Evolutionary conservation across 176 grass and related monocot species (phyloP).

Genomic region (Tillandsia fasciculata): DNA sequence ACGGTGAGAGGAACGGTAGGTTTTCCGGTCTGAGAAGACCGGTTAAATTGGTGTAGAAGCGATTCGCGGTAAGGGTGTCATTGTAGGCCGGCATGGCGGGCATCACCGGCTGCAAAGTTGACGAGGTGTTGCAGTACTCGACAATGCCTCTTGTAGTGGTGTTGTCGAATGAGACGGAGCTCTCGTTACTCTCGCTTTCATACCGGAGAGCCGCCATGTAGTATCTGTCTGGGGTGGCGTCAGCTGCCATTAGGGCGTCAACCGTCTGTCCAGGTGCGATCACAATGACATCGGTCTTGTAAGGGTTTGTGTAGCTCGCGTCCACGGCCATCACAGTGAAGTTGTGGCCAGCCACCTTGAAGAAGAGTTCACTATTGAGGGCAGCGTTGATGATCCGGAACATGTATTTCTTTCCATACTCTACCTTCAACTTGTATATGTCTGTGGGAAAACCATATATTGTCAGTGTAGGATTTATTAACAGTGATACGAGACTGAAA

Average conservation of each 20-base stretch:
- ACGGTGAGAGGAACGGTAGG: slow-evolving; percentile 36
- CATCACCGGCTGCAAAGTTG: background rate
- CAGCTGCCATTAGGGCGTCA: slow-evolving; percentile 43
- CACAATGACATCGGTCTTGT: slow-evolving; percentile 38
- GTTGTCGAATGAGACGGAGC: slow-evolving; percentile 29
- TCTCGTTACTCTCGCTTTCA: slow-evolving; percentile 1
- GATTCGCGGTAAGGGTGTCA: slow-evolving; percentile 30
- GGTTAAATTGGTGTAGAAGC: slow-evolving; percentile 37
- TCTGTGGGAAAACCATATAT: background rate
- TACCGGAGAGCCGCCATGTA: slow-evolving; percentile 51
- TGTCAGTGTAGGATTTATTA: too few species aligned
- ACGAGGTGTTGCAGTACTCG: slow-evolving; percentile 2
- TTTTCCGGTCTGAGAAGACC: slow-evolving; percentile 23
- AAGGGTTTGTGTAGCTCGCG: slow-evolving; percentile 56
- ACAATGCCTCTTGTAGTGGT: slow-evolving; percentile 33
- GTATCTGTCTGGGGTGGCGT: slow-evolving; percentile 25
- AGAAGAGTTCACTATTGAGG: slow-evolving; percentile 54
- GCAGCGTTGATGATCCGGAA: slow-evolving; percentile 63
- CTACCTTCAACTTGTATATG: slow-evolving; percentile 22
- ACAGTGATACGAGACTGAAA: too few species aligned
- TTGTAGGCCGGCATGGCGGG: slow-evolving; percentile 39
- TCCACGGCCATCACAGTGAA: slow-evolving; percentile 54
- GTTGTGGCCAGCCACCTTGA: slow-evolving; percentile 49
- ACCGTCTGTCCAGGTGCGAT: slow-evolving; percentile 52
- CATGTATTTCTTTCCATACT: slow-evolving; percentile 31